Evolutionary conservation across 768 basidiomycete species (phyloP).

Genomic region (Boletus pseudo-olivaceus): DNA sequence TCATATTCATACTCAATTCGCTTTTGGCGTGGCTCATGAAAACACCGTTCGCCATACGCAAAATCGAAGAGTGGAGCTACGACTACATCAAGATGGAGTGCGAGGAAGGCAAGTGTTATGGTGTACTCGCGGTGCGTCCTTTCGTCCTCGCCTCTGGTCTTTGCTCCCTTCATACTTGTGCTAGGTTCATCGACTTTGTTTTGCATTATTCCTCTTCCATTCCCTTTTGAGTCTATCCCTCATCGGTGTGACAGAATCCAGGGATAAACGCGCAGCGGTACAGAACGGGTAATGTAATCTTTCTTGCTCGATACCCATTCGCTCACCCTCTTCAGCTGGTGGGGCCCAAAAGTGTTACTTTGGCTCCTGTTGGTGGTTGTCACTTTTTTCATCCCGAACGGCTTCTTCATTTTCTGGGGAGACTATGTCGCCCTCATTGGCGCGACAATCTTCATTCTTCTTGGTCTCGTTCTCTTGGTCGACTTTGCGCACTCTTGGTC

Average conservation of each 20-base stretch:
- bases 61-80: conserved; percentile 88
- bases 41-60: conserved; percentile 79
- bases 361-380: conserved; percentile 81
- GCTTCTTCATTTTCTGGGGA: conserved; percentile 98
- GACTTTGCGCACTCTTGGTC: conserved; percentile 99
- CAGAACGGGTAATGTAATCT: conserved; percentile 80
- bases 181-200: conserved; percentile 93
- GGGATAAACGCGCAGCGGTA: conserved; percentile 88
- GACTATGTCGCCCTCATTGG: conserved; percentile 91
- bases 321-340: conserved; percentile 64
- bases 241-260: conserved; percentile 85
- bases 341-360: conserved; percentile 93
- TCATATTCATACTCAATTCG: conserved; percentile 94
- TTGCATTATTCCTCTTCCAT: conserved; percentile 89
- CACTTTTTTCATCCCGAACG: conserved; percentile 95
- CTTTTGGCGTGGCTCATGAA: conserved; percentile 97
- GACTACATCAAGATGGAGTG: conserved; percentile 99
- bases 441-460: conserved; percentile 91
- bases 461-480: conserved; percentile 94
- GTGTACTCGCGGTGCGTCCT: conserved; percentile 80
- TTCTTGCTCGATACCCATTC: conserved; percentile 1
- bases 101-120: conserved; percentile 89
- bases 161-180: background rate
- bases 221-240: conserved; percentile 73
- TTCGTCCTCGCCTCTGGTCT: background rate